Base-by-base conservation (phyloP, 495 filamentous ascomycete species). In the Amorphotheca resinae region DNA sequence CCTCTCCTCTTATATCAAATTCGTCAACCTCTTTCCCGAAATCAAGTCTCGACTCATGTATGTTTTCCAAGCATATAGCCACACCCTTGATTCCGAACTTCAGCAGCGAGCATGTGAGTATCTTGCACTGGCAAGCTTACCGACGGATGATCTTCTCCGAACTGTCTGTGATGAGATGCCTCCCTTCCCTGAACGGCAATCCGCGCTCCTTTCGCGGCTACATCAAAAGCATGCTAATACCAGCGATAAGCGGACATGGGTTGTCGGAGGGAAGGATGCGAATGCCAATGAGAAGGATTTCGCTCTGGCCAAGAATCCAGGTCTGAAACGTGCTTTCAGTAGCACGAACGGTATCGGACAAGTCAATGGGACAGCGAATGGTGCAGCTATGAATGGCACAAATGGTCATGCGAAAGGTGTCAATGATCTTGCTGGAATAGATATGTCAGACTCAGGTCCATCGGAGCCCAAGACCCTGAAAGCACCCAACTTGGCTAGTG, bases 91-190 rank as follows among this genome's bases (percentile, higher is more conserved):
- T 53, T 82, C 93, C 0, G 93, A 99, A 56, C 62, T 99, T 48
- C 93, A 99, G 59, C 93, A 99, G 59, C 68, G 93, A 60, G 88
- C 93, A 14, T 99, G 84, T 64, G 93, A 99, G 60, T 99, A 96
- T 56, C 72, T 96, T 48, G 77, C 80, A 1, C 69, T 99, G 42
- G 87, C 87, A 16, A 87, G 77, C 32, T 69, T 93, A 45, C 81
- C 84, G 0, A 83, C 84, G 2, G 93, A 99, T 49, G 87, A 96
- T 50, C 74, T 99, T 14, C 70, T 99, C 9, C 82, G 93, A 37
- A 96, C 93, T 1, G 84, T 99, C 1, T 95, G 86, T 61, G 93
- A 99, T 55, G 93, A 99, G 57, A 96, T 99, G 93, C 93, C 93
- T 11, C 88, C 93, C 0, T 99, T 96, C 66, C 93, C 93, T 0